Percentiles rank a stretch among this genome's conserved stretches.
Conservation (phyloP, 805 yeast species). For the Saccharomyces kudriavzevii region DNA sequence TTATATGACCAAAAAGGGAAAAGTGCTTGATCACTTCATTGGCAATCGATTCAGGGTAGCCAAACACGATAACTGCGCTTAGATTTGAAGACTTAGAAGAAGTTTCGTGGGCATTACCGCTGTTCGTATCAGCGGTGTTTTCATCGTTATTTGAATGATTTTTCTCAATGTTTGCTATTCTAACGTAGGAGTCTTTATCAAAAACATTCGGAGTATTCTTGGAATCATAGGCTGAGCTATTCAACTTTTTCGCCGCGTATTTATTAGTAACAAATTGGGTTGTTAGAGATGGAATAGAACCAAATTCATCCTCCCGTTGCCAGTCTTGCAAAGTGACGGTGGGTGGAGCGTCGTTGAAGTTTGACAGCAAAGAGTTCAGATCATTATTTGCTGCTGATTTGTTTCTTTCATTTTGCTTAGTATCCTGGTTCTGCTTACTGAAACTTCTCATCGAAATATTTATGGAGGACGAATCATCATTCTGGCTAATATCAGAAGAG, state of each 20-base stretch:
- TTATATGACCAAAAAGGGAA: conserved; percentile 63
- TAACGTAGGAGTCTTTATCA: conserved; percentile 8
- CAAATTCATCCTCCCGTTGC: conserved; percentile 3
- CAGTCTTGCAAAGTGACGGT: neutral
- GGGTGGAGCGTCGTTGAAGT: conserved; percentile 1
- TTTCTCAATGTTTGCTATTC: neutral
- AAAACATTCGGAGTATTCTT: conserved; percentile 10
- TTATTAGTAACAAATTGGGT: conserved; percentile 1
- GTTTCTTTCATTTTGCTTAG: neutral
- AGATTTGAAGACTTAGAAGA: conserved; percentile 29
- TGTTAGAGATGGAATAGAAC: conserved; percentile 6
- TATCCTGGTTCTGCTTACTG: neutral
- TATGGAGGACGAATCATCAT: neutral
- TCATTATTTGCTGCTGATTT: conserved; percentile 1
- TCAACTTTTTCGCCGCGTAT: neutral
- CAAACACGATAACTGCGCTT: conserved; percentile 69
- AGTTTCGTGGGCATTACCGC: neutral
- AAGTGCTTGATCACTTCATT: conserved; percentile 59
- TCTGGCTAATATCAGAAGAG: neutral
- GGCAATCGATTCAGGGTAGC: conserved; percentile 71
- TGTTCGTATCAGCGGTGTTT: conserved; percentile 3
- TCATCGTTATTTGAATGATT: neutral
- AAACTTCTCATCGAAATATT: neutral
- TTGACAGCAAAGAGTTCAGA: neutral
- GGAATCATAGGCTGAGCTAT: neutral